These are phyloP conservation scores for Aegilops tauschii DNA, from an alignment of 176 grass and related monocot species.

Conservation along the genomic window DNA sequence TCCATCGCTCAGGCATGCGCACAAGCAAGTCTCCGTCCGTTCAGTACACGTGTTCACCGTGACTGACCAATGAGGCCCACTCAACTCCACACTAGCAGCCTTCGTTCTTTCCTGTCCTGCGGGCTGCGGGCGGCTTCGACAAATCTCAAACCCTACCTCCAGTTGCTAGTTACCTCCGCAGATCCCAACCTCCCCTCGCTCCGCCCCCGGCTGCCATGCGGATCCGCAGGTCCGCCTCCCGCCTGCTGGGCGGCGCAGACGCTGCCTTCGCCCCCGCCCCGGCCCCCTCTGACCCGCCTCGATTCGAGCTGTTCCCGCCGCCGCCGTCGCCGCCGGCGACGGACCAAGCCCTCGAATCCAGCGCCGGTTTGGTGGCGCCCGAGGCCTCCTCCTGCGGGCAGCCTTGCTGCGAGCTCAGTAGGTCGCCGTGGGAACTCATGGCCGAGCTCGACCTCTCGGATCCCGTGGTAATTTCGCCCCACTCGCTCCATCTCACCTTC, in stretches of 20 bases:
- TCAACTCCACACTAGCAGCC: no score
- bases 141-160: constrained; percentile 30
- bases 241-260: constrained; percentile 14
- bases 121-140: neutral
- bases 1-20: no score
- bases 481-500: neutral
- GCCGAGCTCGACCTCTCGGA: constrained; percentile 10
- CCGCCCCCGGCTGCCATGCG: constrained; percentile 8
- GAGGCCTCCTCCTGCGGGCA: neutral
- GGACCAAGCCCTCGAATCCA: neutral
- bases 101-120: no score
- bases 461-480: constrained; percentile 23
- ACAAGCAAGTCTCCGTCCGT: no score
- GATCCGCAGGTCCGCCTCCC: constrained; percentile 44
- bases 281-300: neutral
- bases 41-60: no score
- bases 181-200: neutral
- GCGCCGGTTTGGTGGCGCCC: neutral
- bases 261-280: neutral
- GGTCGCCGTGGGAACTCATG: constrained; percentile 51
- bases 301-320: neutral
- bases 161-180: neutral
- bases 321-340: no score
- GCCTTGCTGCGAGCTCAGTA: constrained; percentile 25
- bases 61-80: no score